Base-by-base conservation (phyloP, 257 asterid species). In the Osmanthus fragrans region DNA sequence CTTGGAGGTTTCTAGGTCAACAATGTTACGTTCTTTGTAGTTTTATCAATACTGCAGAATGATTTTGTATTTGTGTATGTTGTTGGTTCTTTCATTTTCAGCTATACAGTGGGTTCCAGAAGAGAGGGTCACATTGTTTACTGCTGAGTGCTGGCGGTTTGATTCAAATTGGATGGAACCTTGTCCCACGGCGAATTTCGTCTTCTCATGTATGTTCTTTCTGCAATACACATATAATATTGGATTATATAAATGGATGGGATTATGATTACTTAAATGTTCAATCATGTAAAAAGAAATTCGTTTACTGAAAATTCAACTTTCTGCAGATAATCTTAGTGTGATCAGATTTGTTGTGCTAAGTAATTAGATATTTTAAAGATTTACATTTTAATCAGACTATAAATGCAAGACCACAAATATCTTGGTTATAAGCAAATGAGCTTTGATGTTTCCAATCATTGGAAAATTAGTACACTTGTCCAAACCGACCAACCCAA, bases 71-170 rank as follows among this genome's bases (percentile, higher is more conserved):
- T 42, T 25, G 29, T 34, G 1, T 42, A 40, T 54, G 30, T 56
- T 25, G 21, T 13, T 70, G 39, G 54, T 71, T 73, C 23, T 75
- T 34, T 23, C 34, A 23, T 34, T 73, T 84, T 84, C 88, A 96
- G 99, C 93, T 34, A 78, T 96, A 71, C 86, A 93, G 70, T 96
- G 98, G 99, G 90, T 93, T 76, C 81, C 88, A 36, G 99, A 93
- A 87, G 97, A 96, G 74, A 88, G 47, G 73, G 84, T 96, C 66
- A 96, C 99, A 29, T 80, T 96, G 70, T 90, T 96, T 82, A 96
- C 99, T 30, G 76, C 97, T 13, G 98, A 96, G n/a, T n/a, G n/a
- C n/a, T n/a, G n/a, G n/a, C 78, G 99, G 99, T 75, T 85, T 96
- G 81, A 56, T 96, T 65, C 99, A 93, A 80, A 88, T 96, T 71